Evolutionary conservation across 2,329 filamentous ascomycete genomes (phyloP).

Genomic region (Alternaria gansuensis): DNA sequence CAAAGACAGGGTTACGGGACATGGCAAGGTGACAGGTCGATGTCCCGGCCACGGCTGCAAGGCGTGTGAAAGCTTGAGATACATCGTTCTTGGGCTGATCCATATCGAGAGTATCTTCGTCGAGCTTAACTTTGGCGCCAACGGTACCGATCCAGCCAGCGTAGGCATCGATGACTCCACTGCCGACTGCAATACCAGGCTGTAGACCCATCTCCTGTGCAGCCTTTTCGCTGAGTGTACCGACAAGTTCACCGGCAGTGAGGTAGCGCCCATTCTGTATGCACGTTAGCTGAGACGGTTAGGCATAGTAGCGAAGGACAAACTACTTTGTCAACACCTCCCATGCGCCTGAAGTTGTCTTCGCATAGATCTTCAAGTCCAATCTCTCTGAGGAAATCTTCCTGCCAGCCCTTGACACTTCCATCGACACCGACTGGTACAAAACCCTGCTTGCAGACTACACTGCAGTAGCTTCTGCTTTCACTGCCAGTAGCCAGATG

Average conservation of each 20-base stretch:
- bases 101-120: constrained; percentile 71
- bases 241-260: constrained; percentile 91
- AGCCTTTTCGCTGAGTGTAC: constrained; percentile 82
- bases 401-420: constrained; percentile 97
- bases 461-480: constrained; percentile 91
- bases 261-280: constrained; percentile 92
- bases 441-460: constrained; percentile 96
- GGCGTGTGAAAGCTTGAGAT: constrained; percentile 88
- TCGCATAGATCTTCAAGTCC: constrained; percentile 84
- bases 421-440: constrained; percentile 97
- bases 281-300: constrained; percentile 42
- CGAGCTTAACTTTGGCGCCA: constrained; percentile 89
- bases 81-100: constrained; percentile 80
- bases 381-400: constrained; percentile 88
- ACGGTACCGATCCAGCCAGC: constrained; percentile 99
- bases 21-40: constrained; percentile 98
- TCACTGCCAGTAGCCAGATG: constrained; percentile 93
- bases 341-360: constrained; percentile 91
- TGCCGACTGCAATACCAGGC: constrained; percentile 88
- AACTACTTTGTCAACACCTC: constrained; percentile 94
- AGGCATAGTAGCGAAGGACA: constrained; percentile 53
- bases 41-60: constrained; percentile 94
- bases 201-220: constrained; percentile 84
- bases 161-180: constrained; percentile 97
- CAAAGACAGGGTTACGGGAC: constrained; percentile 92